These are phyloP conservation scores for Pisolithus microcarpus DNA, from an alignment of 768 basidiomycete species.

Conservation along the genomic window DNA sequence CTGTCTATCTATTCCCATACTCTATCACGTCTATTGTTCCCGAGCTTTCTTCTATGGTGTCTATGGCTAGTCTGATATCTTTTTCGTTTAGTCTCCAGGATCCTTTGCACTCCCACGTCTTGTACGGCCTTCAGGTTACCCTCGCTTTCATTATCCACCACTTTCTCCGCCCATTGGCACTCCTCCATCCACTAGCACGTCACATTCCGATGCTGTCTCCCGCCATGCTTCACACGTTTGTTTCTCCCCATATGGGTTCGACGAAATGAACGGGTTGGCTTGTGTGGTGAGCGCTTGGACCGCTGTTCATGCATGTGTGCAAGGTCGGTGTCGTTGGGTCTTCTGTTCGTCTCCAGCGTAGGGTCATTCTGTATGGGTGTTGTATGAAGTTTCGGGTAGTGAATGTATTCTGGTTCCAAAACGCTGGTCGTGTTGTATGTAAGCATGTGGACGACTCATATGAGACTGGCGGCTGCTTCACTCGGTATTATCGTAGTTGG, in stretches of 20 bases:
- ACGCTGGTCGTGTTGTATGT: no score
- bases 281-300: slow-evolving; percentile 42
- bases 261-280: slow-evolving; percentile 31
- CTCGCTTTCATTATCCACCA: neutral
- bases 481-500: no score
- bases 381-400: neutral
- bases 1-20: slow-evolving; percentile 20
- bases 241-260: slow-evolving; percentile 45
- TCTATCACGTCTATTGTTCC: slow-evolving; percentile 15
- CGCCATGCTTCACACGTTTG: slow-evolving; percentile 16
- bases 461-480: no score
- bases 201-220: slow-evolving; percentile 27
- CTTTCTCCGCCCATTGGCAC: slow-evolving; percentile 1
- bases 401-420: neutral
- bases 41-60: slow-evolving; percentile 8
- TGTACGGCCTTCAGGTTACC: neutral
- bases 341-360: neutral
- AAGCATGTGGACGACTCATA: no score
- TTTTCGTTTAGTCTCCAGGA: slow-evolving; percentile 2
- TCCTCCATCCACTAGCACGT: slow-evolving; percentile 19
- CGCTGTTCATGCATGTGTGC: neutral
- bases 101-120: neutral
- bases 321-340: neutral
- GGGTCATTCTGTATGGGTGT: neutral
- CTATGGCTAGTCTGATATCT: neutral